These are phyloP conservation scores for Flaveria trinervia DNA, from an alignment of 129 eudicot species.

Conservation along the genomic window DNA sequence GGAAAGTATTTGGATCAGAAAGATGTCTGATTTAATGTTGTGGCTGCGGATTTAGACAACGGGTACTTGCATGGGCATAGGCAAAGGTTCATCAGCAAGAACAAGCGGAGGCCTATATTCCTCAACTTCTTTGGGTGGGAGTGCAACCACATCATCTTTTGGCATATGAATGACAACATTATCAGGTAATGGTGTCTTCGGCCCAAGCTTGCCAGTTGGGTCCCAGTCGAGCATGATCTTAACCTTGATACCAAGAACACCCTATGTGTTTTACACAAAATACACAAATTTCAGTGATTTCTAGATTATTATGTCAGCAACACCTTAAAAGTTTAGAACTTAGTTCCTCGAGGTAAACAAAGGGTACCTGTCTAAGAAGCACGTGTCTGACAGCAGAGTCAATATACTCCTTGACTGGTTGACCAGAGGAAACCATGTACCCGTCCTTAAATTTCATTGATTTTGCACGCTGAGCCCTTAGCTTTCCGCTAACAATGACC, in stretches of 20 bases:
- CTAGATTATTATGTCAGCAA: too few relatives aligned
- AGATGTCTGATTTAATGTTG: slow-evolving; percentile 2
- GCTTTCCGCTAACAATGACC: slow-evolving; percentile 75
- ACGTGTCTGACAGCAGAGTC: slow-evolving; percentile 76
- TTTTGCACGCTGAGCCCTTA: slow-evolving; percentile 72
- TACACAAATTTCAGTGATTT: not conserved
- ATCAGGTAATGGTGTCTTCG: slow-evolving; percentile 63
- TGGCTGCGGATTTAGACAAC: not conserved
- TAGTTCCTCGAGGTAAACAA: too few relatives aligned
- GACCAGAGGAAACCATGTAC: slow-evolving; percentile 73
- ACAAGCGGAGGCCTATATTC: slow-evolving; percentile 36
- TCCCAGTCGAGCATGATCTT: slow-evolving; percentile 71
- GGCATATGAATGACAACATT: slow-evolving; percentile 49
- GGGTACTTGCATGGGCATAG: slow-evolving; percentile 23
- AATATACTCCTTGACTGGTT: slow-evolving; percentile 66
- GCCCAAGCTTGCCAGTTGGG: slow-evolving; percentile 62
- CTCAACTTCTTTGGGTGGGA: slow-evolving; percentile 42
- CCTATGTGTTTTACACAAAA: slow-evolving; percentile 32
- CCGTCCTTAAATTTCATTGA: slow-evolving; percentile 82
- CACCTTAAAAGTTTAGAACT: too few relatives aligned
- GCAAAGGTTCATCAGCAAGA: slow-evolving; percentile 30
- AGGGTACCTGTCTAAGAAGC: slow-evolving; percentile 62
- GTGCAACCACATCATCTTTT: slow-evolving; percentile 43
- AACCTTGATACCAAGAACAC: slow-evolving; percentile 68
- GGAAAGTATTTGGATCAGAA: not conserved